Evolutionary conservation across 1,139 yeast species (phyloP).

Genomic region (Starmera stellimalicola): DNA sequence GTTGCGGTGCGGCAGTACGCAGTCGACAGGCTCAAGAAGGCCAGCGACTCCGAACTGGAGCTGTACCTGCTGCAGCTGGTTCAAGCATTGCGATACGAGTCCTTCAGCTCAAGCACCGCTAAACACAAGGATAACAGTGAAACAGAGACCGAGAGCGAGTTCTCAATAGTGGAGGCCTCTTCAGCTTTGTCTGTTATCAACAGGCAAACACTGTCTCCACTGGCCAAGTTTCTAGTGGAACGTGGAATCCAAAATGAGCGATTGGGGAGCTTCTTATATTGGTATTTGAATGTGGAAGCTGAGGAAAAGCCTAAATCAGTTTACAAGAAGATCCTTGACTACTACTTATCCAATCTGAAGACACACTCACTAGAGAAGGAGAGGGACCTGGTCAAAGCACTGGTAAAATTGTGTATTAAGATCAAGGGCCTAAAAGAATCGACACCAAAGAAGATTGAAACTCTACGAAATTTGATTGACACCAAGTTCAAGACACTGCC

Average conservation of each 20-base stretch:
- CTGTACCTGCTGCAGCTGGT: slow-evolving; percentile 83
- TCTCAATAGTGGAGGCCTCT: background rate
- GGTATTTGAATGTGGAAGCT: slow-evolving; percentile 87
- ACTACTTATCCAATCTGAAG: slow-evolving; percentile 23
- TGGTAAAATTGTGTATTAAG: slow-evolving; percentile 33
- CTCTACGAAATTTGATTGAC: slow-evolving; percentile 26
- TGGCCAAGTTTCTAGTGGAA: slow-evolving; percentile 71
- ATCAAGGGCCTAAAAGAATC: slow-evolving; percentile 42
- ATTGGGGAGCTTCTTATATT: slow-evolving; percentile 77
- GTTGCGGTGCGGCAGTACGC: slow-evolving; percentile 70
- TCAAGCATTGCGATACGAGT: slow-evolving; percentile 82
- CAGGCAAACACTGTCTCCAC: slow-evolving; percentile 35
- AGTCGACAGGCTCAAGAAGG: slow-evolving; percentile 69
- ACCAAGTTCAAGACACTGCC: slow-evolving; percentile 22
- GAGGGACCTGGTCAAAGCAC: slow-evolving; percentile 30
- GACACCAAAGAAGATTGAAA: slow-evolving; percentile 47
- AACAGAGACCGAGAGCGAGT: slow-evolving; percentile 18
- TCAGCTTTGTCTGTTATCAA: slow-evolving; percentile 7
- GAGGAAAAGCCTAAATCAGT: slow-evolving; percentile 47
- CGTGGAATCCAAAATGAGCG: slow-evolving; percentile 58
- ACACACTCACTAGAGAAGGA: slow-evolving; percentile 29
- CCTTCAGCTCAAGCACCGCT: slow-evolving; percentile 7
- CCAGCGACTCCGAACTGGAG: slow-evolving; percentile 71
- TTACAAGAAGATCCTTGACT: slow-evolving; percentile 24
- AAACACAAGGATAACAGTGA: slow-evolving; percentile 33